Percentiles rank a stretch among this genome's conserved stretches.
phyloP scores from a whole-genome alignment of 345 rosid species.

The Punica granatum region DNA sequence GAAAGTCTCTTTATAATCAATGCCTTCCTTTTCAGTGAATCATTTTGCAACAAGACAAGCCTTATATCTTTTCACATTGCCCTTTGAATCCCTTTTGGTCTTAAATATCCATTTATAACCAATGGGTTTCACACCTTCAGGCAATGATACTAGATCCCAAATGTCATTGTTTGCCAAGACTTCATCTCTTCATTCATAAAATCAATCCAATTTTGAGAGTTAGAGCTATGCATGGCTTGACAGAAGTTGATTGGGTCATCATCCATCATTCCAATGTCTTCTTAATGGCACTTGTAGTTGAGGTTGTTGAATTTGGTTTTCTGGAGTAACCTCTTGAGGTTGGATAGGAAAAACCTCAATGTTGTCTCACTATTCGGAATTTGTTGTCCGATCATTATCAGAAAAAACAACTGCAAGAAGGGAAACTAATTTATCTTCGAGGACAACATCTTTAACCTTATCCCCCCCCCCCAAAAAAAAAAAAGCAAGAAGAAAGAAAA shows the following conservation, averaged over 20 bases:
- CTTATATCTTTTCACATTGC: conserved; percentile 5
- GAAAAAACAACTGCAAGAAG: no score
- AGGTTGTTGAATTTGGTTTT: not conserved
- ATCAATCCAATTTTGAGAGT: conserved; percentile 1
- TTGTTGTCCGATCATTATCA: not conserved
- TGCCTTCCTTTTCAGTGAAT: not conserved
- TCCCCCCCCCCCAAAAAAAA: no score
- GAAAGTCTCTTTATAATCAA: conserved; percentile 2
- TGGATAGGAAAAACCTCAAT: not conserved
- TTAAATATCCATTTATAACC: conserved; percentile 1
- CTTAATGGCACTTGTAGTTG: not conserved
- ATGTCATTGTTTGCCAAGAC: not conserved
- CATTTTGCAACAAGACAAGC: not conserved
- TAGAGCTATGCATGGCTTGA: conserved; percentile 3
- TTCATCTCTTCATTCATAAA: not conserved
- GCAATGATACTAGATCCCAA: not conserved
- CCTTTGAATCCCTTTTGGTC: not conserved
- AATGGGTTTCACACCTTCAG: not conserved
- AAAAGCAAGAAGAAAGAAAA: no score
- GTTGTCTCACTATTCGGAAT: not conserved
- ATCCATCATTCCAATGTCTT: conserved; percentile 10
- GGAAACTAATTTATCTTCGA: no score
- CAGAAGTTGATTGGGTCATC: conserved; percentile 8
- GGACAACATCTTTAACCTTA: no score
- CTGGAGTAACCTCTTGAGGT: not conserved